Base-by-base conservation (phyloP, 352 stramenopile genomes). In the Pythium utonaiense region DNA sequence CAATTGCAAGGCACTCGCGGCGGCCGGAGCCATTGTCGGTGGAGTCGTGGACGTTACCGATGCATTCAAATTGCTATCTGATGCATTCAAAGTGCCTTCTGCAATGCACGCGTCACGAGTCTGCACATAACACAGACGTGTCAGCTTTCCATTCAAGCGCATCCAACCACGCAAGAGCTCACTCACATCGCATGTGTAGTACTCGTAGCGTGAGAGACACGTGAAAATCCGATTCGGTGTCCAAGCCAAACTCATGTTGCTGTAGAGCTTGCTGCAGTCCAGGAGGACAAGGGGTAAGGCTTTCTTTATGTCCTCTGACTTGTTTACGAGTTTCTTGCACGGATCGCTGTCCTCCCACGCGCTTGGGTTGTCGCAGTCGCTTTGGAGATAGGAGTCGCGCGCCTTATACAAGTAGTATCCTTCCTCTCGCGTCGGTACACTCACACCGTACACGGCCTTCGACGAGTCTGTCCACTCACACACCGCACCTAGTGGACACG, bases 161-260 rank as follows among this genome's bases (percentile, higher is more conserved):
- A 53, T 27, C 22, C 5, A 31, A 51, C 16, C 25, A 6, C 4
- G n/a, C n/a, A n/a, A 27, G 28, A 13, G 16, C 7, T 6, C 1
- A 66, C 76, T 58, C 77, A 90, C 80, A 52, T 84, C 73, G 41
- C 82, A 91, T 0, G 53, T 16, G 34, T 89, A 91, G 27, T 82
- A 88, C 56, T 88, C 79, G 17, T 75, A 71, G 7, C 66, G 57
- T 8, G 79, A 80, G 3, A 89, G 58, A 17, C 82, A 91, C 12
- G 76, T 72, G 56, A 81, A 91, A 13, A 91, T 69, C 14, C 82
- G 69, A 28, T 69, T 74, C n/a, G 62, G 68, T n/a, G 58, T 73
- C 82, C 79, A 91, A 41, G n/a, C n/a, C n/a, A n/a, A n/a, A n/a
- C n/a, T n/a, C n/a, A n/a, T n/a, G n/a, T n/a, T n/a, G n/a, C n/a